Base-by-base conservation (phyloP, 371 early-diverging fungal genomes). In the Synchytrium microbalum region DNA sequence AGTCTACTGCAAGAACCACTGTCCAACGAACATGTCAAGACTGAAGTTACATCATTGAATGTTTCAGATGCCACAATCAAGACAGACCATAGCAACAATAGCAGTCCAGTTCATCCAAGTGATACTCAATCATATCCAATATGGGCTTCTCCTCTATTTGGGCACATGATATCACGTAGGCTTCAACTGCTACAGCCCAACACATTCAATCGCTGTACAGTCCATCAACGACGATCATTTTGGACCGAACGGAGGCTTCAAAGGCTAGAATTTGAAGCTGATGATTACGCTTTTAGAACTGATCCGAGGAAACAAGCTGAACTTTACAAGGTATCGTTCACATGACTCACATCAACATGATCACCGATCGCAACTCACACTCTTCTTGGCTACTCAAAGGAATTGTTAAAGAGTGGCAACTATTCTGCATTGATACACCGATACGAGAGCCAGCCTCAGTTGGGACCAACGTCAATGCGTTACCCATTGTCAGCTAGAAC, bases 251-350 rank as follows among this genome's bases (percentile, higher is more conserved):
- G 71, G 13, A 60, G 54, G 61, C 70, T 88, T 14, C 76, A 77
- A 19, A 79, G 80, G 46, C 69, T 91, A n/a, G 88, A 88, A 62
- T 67, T 80, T 53, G 87, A 86, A 30, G 90, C 92, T 1, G 82
- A 86, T 52, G 75, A 80, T 13, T 77, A 79, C 59, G 78, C 86
- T 8, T 76, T 78, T 32, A 59, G 59, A 19, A 46, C 62, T 28
- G 85, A 90, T 70, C 68, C 86, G 16, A 58, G 67, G 16, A 81
- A 79, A 38, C 92, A 92, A 68, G 82, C 88, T 14, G 79, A 78
- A 38, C 75, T 88, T 31, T 89, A 88, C 78, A 83, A 83, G 80
- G 89, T 86, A 62, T 56, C 1, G 26, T n/a, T 33, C 26, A n/a
- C 3, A 25, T 28, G 23, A 8, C 23, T 0, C 26, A 10, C 28